Evolutionary conservation across 2,329 filamentous ascomycete genomes (phyloP), one percentile per base, ranked within the genome.

Genomic region (Neofusicoccum umdonicola): DNA sequence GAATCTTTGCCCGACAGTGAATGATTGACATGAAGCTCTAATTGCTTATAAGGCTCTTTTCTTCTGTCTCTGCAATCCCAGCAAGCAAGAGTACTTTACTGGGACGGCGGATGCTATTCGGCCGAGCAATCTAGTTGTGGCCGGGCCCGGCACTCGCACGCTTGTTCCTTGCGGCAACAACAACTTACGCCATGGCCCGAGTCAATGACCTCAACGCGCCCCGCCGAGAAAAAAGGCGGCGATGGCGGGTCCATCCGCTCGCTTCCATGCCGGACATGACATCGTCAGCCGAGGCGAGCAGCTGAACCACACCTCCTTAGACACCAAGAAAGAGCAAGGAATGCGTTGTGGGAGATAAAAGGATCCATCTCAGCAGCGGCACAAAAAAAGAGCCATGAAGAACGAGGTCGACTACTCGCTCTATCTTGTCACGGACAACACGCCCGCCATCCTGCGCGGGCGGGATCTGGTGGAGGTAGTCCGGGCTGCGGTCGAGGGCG

Each of bases 341-440:
- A 37, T 60, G 22, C 9, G 11, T 15, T 17, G 39, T 27, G 37
- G 52, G 27, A 44, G 37, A 31, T 22, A 39, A 9, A 27, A 41
- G 13, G 22, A 34, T 31, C 27, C 27, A 31, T 31, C 27, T 31
- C 27, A 7, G 0, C 27, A 31, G 1, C n/a, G 7, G n/a, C 42
- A 37, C 15, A 4, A 13, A 44, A 44, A 47, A 8, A 4, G 8
- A 22, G 22, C 7, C 37, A 39, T 45, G 48, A 56, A 63, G 27
- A 27, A 63, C 39, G 4, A 62, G 19, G 82, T 90, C 52, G 88
- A 96, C 78, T 93, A 96, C 76, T 88, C 89, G 56, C 82, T 97
- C 44, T 97, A 97, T 76, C 84, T 97, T 65, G 93, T 97, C 70
- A 97, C 93, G 4, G 93, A 97, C 83, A 95, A 92, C 58, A 96